A percentile compares a stretch with the other conserved stretches of the same genome.
These are phyloP conservation scores for Raphanus raphanistrum DNA, from an alignment of 345 rosid genomes.

Conservation along the genomic window DNA sequence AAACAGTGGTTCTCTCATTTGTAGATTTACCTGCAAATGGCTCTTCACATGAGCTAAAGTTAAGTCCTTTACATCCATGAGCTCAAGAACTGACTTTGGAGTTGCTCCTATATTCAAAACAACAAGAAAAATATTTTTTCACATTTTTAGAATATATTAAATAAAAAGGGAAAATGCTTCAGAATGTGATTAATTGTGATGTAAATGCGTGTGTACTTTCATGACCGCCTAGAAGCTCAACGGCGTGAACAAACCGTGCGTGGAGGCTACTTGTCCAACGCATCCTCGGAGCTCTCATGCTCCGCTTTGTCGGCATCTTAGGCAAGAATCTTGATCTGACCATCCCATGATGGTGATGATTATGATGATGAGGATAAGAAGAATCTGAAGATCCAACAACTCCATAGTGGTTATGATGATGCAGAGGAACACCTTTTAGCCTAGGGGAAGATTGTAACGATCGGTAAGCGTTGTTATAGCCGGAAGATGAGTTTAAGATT, in stretches of 20 bases:
- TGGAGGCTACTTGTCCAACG: conserved; percentile 92
- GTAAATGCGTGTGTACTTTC: conserved; percentile 56
- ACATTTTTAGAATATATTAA: background rate
- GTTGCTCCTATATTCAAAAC: conserved; percentile 65
- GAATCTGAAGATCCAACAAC: conserved; percentile 55
- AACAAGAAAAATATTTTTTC: background rate
- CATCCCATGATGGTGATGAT: conserved; percentile 48
- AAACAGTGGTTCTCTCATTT: background rate
- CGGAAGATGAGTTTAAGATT: conserved; percentile 45
- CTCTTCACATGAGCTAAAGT: conserved; percentile 90
- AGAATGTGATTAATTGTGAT: background rate
- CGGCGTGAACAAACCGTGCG: conserved; percentile 81
- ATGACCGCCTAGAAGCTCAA: conserved; percentile 92
- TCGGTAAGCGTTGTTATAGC: conserved; percentile 37
- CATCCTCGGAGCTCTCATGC: conserved; percentile 93
- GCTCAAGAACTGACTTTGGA: conserved; percentile 87
- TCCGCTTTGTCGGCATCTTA: conserved; percentile 62
- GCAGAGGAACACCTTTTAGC: conserved; percentile 51
- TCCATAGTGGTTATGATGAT: conserved; percentile 48
- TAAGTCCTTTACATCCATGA: conserved; percentile 89
- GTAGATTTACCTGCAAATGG: conserved; percentile 73
- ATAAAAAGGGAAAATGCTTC: background rate
- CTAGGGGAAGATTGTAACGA: conserved; percentile 43
- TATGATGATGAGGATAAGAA: conserved; percentile 43
- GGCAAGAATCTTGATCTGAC: conserved; percentile 75